Base-by-base conservation (phyloP, 192 early-diverging fungal genomes). In the Coemansia furcata region DNA sequence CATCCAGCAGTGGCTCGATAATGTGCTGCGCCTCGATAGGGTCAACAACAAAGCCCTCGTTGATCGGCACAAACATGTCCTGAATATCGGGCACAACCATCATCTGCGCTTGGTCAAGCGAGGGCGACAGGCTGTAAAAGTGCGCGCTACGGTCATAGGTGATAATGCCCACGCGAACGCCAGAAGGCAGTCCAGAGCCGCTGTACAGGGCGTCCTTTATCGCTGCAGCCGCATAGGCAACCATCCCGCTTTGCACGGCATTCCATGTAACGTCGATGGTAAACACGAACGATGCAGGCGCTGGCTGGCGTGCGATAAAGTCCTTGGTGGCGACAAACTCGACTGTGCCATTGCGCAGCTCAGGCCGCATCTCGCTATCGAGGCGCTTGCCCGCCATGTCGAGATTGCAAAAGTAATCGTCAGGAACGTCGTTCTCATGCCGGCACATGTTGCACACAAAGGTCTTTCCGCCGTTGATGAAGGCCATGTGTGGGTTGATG, bases 391-490 rank as follows among this genome's bases (percentile, higher is more conserved):
- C 95, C 37, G 68, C 87, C 93, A 98, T 94, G 74, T 99, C 97
- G 47, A 98, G 77, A 77, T 95, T 95, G 74, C 89, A 91, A 70
- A 97, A 98, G 81, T 98, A 95, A 54, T 95, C 91, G 10, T 89
- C 80, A 8, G 94, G 89, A 19, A 98, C 91, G 68, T 65, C 62
- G 74, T 94, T 99, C 58, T 94, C 90, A 70, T 91, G 90, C 23
- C 82, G 76, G 82, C 97, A 99, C 68, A 99, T 72, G 74, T 99
- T 99, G 75, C 97, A 99, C 43, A 93, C 86, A 76, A 92, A 98
- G 61, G 88, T 91, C 52, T 93, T 88, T 17, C 97, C 97, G 11
- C 95, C 95, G 32, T 97, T 90, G 10, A 90, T 89, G 67, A 95
- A 99, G 36, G 78, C 74, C 74, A 93, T 91, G 76, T 87, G 89